A percentile compares a stretch with the other conserved stretches of the same genome.
phyloP scores from a whole-genome alignment of 768 basidiomycete species.

The Rhizopogon salebrosus region DNA sequence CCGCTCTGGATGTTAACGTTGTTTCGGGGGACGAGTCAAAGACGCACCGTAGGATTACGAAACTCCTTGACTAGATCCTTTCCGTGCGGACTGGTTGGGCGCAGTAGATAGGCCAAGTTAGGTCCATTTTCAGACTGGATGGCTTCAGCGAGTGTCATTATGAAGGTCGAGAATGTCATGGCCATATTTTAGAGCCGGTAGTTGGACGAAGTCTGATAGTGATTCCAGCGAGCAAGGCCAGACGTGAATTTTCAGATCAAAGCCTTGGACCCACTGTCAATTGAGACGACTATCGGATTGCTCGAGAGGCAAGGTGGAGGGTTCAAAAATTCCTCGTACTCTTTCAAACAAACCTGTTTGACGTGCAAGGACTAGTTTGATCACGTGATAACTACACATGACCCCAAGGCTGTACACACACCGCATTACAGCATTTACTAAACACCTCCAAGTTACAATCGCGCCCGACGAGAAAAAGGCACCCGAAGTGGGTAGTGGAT shows the following conservation, averaged over 20 bases:
- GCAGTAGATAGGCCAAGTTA: conserved; percentile 67
- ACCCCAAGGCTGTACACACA: no score
- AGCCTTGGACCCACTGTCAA: no score
- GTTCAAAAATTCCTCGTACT: no score
- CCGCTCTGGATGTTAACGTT: neutral
- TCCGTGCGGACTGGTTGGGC: conserved; percentile 72
- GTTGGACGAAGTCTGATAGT: neutral
- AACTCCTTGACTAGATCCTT: conserved; percentile 73
- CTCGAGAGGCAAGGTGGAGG: no score
- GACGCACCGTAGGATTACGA: conserved; percentile 47
- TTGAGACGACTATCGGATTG: no score
- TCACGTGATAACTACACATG: no score
- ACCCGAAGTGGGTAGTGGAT: no score
- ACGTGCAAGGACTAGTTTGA: no score
- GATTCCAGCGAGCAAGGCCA: neutral
- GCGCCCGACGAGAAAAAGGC: no score
- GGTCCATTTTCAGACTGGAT: conserved; percentile 60
- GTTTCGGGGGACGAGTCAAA: neutral
- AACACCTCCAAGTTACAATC: no score
- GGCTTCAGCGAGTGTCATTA: conserved; percentile 57
- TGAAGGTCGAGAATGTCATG: conserved; percentile 52
- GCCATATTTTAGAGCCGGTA: conserved; percentile 18
- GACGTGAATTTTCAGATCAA: neutral
- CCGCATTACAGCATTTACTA: no score
- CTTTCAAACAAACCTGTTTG: no score